A percentile compares a stretch with the other conserved stretches of the same genome.
phyloP scores from a whole-genome alignment of 768 basidiomycete genomes.

The Phanerochaete carnosa region DNA sequence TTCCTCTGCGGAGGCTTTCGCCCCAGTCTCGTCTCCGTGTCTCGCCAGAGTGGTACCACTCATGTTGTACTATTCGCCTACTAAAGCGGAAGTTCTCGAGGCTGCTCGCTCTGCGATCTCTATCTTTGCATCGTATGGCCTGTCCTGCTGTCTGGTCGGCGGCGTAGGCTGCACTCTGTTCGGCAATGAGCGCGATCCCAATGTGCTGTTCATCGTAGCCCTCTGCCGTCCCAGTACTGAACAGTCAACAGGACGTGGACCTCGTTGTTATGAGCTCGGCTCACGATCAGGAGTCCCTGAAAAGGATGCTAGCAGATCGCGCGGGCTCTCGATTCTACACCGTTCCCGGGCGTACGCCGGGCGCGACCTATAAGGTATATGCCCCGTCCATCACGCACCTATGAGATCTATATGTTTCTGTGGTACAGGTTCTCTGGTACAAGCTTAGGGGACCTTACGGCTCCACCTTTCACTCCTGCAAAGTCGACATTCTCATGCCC shows the following conservation, averaged over 20 bases:
- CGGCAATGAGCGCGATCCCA: conserved; percentile 34
- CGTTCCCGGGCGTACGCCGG: conserved; percentile 4
- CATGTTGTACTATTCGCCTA: neutral
- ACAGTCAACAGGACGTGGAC: conserved; percentile 9
- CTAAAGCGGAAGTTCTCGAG: conserved; percentile 2
- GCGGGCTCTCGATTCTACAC: conserved; percentile 14
- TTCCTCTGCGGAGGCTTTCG: too few relatives aligned
- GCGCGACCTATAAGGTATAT: conserved; percentile 16
- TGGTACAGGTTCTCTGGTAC: conserved; percentile 7
- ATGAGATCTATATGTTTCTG: too few relatives aligned
- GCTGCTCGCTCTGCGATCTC: conserved; percentile 9
- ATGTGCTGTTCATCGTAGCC: conserved; percentile 25
- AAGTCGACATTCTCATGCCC: conserved; percentile 25
- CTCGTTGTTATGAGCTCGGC: conserved; percentile 7
- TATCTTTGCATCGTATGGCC: conserved; percentile 14
- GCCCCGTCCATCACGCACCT: too few relatives aligned
- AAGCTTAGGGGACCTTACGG: neutral
- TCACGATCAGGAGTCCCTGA: conserved; percentile 16
- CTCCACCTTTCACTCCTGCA: conserved; percentile 7
- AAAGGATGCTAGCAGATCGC: conserved; percentile 10
- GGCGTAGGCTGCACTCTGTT: conserved; percentile 37
- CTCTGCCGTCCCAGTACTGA: neutral
- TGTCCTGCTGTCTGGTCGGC: conserved; percentile 36
- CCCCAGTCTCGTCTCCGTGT: neutral
- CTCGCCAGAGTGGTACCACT: neutral